Base-by-base conservation (phyloP, 2,329 filamentous ascomycete species). In the Colletotrichum caudatum region DNA sequence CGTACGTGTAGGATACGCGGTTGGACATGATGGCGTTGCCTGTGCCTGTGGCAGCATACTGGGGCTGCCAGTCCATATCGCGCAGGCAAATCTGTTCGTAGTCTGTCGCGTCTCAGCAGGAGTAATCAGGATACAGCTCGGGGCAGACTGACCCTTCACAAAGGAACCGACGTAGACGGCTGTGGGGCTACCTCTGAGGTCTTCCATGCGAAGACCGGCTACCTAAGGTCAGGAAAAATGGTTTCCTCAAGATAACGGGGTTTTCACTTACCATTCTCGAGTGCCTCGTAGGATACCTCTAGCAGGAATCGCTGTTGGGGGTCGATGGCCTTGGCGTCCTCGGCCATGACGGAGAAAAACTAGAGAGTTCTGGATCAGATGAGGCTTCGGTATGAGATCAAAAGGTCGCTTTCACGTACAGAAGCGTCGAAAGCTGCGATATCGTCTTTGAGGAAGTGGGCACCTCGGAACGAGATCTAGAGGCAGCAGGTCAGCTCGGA, bases 11-110 rank as follows among this genome's bases (percentile, higher is more conserved):
- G 0, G 87, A 89, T 16, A 90, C 82, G 0, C 87, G 82, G 75
- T 89, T 90, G 3, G 87, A 82, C 78, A 89, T 81, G 65, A 89
- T 86, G 69, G 86, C 85, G 57, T 84, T 84, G 5, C 85, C 85
- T 23, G 84, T 86, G 9, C 87, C 87, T 0, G 86, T 88, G 8
- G 87, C 85, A 51, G 85, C 84, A 77, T 88, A 86, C 66, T 84
- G 82, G 0, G 86, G 85, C 48, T 84, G 82, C 75, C 81, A 84
- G 60, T 87, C 84, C 3, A 83, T 81, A 72, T 89, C 87, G 26
- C 83, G 80, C 46, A 86, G 80, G n/a, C 82, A 84, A 9, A 86
- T 78, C 68, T 86, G 83, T 71, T 87, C 84, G 71, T 87, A 87
- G 69, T 87, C 86, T 85, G 48, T 18, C 20, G 12, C 20, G 29